Evolutionary conservation across 768 basidiomycete genomes (phyloP).

Genomic region (Grammothele lineata): DNA sequence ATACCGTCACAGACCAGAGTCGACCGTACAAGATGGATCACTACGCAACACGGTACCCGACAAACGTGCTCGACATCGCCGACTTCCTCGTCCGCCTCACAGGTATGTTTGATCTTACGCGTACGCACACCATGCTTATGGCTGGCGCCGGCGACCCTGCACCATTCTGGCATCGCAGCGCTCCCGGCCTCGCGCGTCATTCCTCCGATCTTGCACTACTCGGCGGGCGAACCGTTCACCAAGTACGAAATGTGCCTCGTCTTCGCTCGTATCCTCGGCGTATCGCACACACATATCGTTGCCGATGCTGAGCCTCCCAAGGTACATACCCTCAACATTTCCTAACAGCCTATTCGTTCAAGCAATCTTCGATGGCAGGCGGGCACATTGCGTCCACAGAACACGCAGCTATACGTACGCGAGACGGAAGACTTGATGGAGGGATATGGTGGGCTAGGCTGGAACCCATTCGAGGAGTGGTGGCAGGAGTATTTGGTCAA

Average conservation of each 20-base stretch:
- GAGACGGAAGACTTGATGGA: constrained; percentile 63
- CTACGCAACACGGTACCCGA: constrained; percentile 89
- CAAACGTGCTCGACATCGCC: constrained; percentile 85
- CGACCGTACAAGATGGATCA: constrained; percentile 96
- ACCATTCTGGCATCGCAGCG: constrained; percentile 30
- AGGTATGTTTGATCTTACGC: constrained; percentile 49
- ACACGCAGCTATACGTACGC: constrained; percentile 73
- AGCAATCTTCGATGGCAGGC: constrained; percentile 25
- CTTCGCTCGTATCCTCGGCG: constrained; percentile 64
- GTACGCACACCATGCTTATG: too few relatives aligned
- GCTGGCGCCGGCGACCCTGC: not conserved
- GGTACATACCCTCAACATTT: constrained; percentile 25
- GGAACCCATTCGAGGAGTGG: constrained; percentile 80
- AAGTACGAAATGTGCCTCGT: constrained; percentile 91
- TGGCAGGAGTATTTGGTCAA: constrained; percentile 54
- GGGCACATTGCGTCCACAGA: constrained; percentile 71
- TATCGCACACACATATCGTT: constrained; percentile 72
- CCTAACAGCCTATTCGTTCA: not conserved
- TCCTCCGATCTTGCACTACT: constrained; percentile 82
- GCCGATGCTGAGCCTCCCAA: constrained; percentile 67
- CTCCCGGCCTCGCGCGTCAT: constrained; percentile 34
- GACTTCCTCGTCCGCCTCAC: constrained; percentile 75
- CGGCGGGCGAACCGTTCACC: constrained; percentile 75
- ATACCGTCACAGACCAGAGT: constrained; percentile 82
- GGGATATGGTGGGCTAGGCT: constrained; percentile 47